These are phyloP conservation scores for Dioscorea zingiberensis DNA, from an alignment of 106 monocot species.

Conservation along the genomic window DNA sequence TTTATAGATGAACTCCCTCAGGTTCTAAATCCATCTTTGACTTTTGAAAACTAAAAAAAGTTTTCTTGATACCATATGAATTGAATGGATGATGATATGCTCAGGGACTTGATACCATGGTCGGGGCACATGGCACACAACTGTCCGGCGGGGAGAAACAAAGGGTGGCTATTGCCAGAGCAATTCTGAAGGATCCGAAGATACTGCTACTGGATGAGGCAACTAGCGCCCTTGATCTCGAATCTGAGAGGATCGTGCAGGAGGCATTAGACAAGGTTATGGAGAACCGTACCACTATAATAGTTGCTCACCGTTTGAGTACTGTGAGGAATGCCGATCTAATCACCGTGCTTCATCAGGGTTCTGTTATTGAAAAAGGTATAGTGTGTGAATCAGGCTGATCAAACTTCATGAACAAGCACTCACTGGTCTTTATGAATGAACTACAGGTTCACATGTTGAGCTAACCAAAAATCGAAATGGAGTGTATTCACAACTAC, in stretches of 20 bases:
- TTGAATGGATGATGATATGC: too few relatives aligned
- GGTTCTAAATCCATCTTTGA: too few relatives aligned
- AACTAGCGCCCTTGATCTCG: background rate
- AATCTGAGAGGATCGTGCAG: slow-evolving; percentile 3
- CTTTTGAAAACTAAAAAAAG: too few relatives aligned
- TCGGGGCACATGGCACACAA: too few relatives aligned
- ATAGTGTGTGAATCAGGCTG: slow-evolving; percentile 1
- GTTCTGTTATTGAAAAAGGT: slow-evolving; percentile 14
- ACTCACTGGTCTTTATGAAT: too few relatives aligned
- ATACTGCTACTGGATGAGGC: background rate
- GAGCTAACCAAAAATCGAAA: slow-evolving; percentile 21
- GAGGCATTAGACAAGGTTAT: too few relatives aligned
- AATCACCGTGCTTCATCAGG: slow-evolving; percentile 9
- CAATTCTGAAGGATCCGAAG: too few relatives aligned
- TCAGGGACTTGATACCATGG: too few relatives aligned
- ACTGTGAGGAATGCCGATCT: slow-evolving; percentile 20
- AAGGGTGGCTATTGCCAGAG: slow-evolving; percentile 29
- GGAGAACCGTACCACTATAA: too few relatives aligned
- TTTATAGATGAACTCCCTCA: slow-evolving; percentile 14
- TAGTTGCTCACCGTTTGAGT: slow-evolving; percentile 9
- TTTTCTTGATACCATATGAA: too few relatives aligned
- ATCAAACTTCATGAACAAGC: too few relatives aligned
- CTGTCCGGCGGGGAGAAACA: too few relatives aligned
- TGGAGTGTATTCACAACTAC: slow-evolving; percentile 39
- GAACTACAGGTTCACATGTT: slow-evolving; percentile 20